Conservation (phyloP, 2,329 filamentous ascomycete species). For the Graphilbum sp. region DNA sequence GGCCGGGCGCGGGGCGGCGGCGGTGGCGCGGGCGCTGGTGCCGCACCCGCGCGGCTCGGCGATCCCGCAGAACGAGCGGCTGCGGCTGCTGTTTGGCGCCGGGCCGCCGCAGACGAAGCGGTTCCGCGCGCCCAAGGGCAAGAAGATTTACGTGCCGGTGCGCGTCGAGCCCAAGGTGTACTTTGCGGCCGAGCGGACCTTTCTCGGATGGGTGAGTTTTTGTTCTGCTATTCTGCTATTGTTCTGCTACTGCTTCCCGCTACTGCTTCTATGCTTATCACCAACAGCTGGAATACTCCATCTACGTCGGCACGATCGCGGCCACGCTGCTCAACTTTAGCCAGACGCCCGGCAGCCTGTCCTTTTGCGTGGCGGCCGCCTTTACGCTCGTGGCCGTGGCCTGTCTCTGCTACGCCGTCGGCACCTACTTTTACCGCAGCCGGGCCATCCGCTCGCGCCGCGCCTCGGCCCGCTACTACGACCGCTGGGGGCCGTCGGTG, state of each 20-base stretch:
- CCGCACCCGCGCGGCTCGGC: constrained; percentile 38
- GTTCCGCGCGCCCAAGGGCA: constrained; percentile 63
- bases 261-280: not conserved
- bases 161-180: constrained; percentile 96
- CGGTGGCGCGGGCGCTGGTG: constrained; percentile 30
- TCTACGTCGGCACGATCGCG: constrained; percentile 80
- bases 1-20: constrained; percentile 22
- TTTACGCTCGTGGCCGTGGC: constrained; percentile 72
- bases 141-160: constrained; percentile 90
- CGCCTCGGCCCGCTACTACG: constrained; percentile 73
- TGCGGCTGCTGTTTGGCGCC: constrained; percentile 34
- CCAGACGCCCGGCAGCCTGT: constrained; percentile 33
- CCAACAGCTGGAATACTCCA: constrained; percentile 74
- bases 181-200: constrained; percentile 91
- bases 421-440: constrained; percentile 77
- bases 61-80: constrained; percentile 40
- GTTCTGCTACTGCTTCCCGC: too few species aligned
- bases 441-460: constrained; percentile 66
- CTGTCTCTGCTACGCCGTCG: constrained; percentile 68
- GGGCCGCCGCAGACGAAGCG: constrained; percentile 38
- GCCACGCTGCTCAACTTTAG: constrained; percentile 74
- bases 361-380: constrained; percentile 53
- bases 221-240: not conserved
- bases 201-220: constrained; percentile 68
- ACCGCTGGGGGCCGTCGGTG: constrained; percentile 66